Base-by-base conservation (phyloP, 441 rosid genomes). In the Erysimum pusillum region DNA sequence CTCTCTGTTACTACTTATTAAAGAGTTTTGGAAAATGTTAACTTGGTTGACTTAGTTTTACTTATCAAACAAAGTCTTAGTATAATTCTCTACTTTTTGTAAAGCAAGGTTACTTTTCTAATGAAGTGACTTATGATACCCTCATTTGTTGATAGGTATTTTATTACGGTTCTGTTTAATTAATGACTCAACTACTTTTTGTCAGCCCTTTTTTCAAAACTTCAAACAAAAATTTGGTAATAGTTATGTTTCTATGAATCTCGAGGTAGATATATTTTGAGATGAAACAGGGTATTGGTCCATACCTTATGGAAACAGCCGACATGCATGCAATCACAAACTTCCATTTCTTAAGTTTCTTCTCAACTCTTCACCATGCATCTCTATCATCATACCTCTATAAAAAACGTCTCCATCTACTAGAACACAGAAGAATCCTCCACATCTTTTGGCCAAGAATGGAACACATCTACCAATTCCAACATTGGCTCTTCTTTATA, bases 271-370 rank as follows among this genome's bases (percentile, higher is more conserved):
- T 56, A 70, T 25, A 28, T 63, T 56, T 31, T 61, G 44, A 76
- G 79, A 60, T 53, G 69, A 76, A 42, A 53, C 12, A 54, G 20
- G 6, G 64, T 53, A 77, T 77, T 71, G 76, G 80, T 65, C 56
- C 61, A 46, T 46, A 57, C 54, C 80, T 57, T 18, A 62, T 60
- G 68, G 34, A 65, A 65, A 38, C 58, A 66, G 15, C 81, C 72
- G 81, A 71, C 77, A 78, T 78, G 81, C 81, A 78, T 78, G 77
- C 81, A 78, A 78, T 78, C 81, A 66, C 77, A 77, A n/a, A 20
- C 58, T 66, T 77, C 17, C 49, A 45, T 48, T 76, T 54, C 13
- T 45, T n/a, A 35, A 75, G 12, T 48, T 57, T 31, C 49, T 64
- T 51, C 10, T 61, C 64, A 69, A 12, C 36, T 45, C 42, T 34